Evolutionary conservation across 768 basidiomycete genomes (phyloP).

Genomic region (Mycena alexandri): DNA sequence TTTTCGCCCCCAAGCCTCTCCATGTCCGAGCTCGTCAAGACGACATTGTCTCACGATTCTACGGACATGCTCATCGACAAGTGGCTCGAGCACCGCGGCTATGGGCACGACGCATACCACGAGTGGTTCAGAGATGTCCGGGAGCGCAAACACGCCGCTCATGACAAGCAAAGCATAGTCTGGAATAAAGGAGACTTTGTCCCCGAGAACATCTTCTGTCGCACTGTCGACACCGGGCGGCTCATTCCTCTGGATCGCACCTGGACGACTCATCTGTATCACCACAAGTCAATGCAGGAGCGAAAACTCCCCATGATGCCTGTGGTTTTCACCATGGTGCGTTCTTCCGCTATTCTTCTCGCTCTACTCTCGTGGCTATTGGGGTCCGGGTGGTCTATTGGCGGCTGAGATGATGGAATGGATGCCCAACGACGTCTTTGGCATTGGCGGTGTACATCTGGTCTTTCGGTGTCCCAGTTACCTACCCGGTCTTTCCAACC

Average conservation of each 20-base stretch:
- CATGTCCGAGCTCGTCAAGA: slow-evolving; percentile 85
- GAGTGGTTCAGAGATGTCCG: slow-evolving; percentile 82
- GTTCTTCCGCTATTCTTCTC: slow-evolving; percentile 29
- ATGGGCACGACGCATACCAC: slow-evolving; percentile 75
- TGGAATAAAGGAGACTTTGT: slow-evolving; percentile 83
- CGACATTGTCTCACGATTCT: slow-evolving; percentile 80
- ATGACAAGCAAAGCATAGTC: slow-evolving; percentile 64
- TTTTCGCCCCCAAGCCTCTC: slow-evolving; percentile 74
- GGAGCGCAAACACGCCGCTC: slow-evolving; percentile 71
- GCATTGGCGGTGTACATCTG: no score
- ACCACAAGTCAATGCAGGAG: slow-evolving; percentile 82
- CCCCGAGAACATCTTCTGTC: slow-evolving; percentile 84
- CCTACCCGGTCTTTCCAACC: no score
- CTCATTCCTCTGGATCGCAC: slow-evolving; percentile 85
- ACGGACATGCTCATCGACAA: slow-evolving; percentile 86
- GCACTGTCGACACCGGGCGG: slow-evolving; percentile 83
- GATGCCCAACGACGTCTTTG: no score
- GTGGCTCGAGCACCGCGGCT: slow-evolving; percentile 80
- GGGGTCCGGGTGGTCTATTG: no score
- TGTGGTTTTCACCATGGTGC: slow-evolving; percentile 84
- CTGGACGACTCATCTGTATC: slow-evolving; percentile 86
- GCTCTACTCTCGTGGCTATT: no score
- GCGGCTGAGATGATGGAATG: no score
- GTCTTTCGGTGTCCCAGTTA: no score
- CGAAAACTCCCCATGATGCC: slow-evolving; percentile 82